A percentile compares a stretch with the other conserved stretches of the same genome.
These are phyloP conservation scores for Stemphylium vesicarium DNA, from an alignment of 2,329 filamentous ascomycete species.

Conservation along the genomic window DNA sequence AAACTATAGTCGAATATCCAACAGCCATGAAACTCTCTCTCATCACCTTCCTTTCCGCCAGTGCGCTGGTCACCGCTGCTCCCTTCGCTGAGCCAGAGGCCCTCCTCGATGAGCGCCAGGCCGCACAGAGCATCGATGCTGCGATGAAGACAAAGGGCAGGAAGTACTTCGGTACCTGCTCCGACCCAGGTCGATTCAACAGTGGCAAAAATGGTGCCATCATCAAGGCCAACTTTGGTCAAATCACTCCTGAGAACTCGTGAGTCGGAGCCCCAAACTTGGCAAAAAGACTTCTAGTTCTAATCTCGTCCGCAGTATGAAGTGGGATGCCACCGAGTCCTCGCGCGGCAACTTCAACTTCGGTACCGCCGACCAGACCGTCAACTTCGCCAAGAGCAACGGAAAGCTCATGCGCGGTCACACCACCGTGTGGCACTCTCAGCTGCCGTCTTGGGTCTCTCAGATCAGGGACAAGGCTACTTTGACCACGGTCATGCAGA, in stretches of 20 bases:
- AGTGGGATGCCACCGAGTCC: conserved; percentile 67
- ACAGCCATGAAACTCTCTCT: conserved; percentile 43
- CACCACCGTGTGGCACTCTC: conserved; percentile 68
- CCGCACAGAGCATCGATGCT: conserved; percentile 59
- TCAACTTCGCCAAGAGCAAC: conserved; percentile 63
- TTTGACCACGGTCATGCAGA: conserved; percentile 65
- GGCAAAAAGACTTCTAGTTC: too few relatives aligned
- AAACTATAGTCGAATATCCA: not conserved
- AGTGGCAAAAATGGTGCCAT: conserved; percentile 61
- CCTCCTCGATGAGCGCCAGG: conserved; percentile 38
- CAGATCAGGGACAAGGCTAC: conserved; percentile 60
- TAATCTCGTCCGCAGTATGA: conserved; percentile 59
- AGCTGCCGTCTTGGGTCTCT: conserved; percentile 63
- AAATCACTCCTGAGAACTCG: conserved; percentile 70
- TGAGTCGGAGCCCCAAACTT: conserved; percentile 8
- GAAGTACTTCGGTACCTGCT: conserved; percentile 67
- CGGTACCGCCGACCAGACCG: conserved; percentile 63
- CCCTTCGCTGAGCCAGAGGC: conserved; percentile 40
- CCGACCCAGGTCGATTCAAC: conserved; percentile 62
- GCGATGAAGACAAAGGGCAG: conserved; percentile 69
- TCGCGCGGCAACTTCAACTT: conserved; percentile 56
- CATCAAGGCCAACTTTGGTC: conserved; percentile 68
- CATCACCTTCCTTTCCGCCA: conserved; percentile 36
- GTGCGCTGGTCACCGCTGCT: conserved; percentile 35
- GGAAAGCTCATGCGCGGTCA: conserved; percentile 68